Base-by-base conservation (phyloP, 495 filamentous ascomycete genomes). In the Friedmanniomyces simplex region DNA sequence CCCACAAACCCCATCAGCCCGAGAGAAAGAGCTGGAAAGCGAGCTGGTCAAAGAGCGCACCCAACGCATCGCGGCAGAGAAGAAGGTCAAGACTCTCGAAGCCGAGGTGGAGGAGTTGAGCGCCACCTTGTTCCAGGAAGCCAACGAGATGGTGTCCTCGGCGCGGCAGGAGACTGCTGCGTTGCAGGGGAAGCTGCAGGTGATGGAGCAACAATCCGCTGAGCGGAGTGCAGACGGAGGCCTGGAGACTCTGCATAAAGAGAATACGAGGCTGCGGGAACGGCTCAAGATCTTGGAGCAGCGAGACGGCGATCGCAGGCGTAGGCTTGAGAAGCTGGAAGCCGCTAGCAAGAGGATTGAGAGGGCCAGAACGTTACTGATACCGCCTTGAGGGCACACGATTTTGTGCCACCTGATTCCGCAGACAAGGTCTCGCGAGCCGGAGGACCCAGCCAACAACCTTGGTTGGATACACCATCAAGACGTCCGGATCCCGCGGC, bases 91-190 rank as follows among this genome's bases (percentile, higher is more conserved):
- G 62, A 80, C 84, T 53, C 84, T 88, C 28, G 85, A 77, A 50
- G 77, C 73, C 0, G 93, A 98, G 73, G 77, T 98, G 14, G 94
- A 97, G 69, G 93, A 98, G 65, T 73, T 98, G 62, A 88, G 82
- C 34, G 86, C 82, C 46, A 81, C 84, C 61, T 74, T 98, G 50
- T 98, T 98, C 72, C 82, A 88, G 68, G 84, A 95, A 71, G 93
- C 93, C 18, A 97, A 97, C 65, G 88, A 95, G 75, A 97, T 98
- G 91, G 93, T 98, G 24, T 89, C 91, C 16, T 73, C 81, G 64
- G 93, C 97, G 76, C 77, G 93, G 46, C 82, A 85, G 67, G 88
- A 86, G 34, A 73, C 88, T 41, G 87, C 86, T 7, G 80, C 78
- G 69, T 74, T 97, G 30, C 89, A 95, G 68, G 85, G 88, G 68